A percentile compares a stretch with the other conserved stretches of the same genome.
Conservation (phyloP, 495 filamentous ascomycete genomes). For the Annulohypoxylon maeteangense region DNA sequence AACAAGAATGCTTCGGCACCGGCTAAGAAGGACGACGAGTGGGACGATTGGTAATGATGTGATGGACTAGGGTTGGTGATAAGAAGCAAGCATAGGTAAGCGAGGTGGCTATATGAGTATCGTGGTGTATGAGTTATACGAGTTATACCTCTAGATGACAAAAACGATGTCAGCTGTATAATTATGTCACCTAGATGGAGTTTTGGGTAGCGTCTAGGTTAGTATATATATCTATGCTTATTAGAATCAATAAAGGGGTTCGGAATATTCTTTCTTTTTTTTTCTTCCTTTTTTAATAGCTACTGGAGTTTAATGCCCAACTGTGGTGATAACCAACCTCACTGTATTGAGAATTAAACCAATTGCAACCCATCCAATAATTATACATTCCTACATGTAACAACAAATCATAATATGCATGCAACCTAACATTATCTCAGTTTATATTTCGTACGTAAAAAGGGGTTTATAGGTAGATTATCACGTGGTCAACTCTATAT, state of each 20-base stretch:
- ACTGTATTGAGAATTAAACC: not conserved
- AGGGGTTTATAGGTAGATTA: slow-evolving; percentile 2
- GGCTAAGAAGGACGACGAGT: slow-evolving; percentile 66
- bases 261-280: not conserved
- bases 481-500: slow-evolving; percentile 28
- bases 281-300: not conserved
- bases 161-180: slow-evolving; percentile 39
- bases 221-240: slow-evolving; percentile 23
- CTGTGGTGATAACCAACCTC: not conserved
- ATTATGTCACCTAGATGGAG: slow-evolving; percentile 35
- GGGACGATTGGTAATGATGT: slow-evolving; percentile 71
- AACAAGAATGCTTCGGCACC: slow-evolving; percentile 49
- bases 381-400: not conserved
- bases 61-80: not conserved
- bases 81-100: not conserved
- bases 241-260: slow-evolving; percentile 24
- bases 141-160: slow-evolving; percentile 34
- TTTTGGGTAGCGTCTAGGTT: slow-evolving; percentile 29
- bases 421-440: not conserved
- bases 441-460: not conserved
- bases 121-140: not conserved
- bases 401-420: not conserved
- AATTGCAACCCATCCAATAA: not conserved
- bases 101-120: slow-evolving; percentile 10
- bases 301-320: not conserved